Base-by-base conservation (phyloP, 2,329 filamentous ascomycete species). In the Pseudogymnoascus sp. region DNA sequence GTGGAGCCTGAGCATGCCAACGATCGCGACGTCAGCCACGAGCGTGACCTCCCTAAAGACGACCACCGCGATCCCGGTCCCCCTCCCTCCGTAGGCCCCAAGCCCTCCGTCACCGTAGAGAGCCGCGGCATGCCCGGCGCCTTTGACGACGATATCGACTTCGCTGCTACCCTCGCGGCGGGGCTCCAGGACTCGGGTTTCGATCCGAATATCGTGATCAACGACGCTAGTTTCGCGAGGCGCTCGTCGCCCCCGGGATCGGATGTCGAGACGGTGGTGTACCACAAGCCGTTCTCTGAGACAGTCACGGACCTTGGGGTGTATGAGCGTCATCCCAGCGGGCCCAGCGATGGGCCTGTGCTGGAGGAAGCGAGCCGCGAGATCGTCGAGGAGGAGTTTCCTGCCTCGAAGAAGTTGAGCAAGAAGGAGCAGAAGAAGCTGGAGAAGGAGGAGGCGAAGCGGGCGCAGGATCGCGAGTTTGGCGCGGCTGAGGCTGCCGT, bases 161-260 rank as follows among this genome's bases (percentile, higher is more conserved):
- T 91, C 68, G 84, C 86, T 7, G 88, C 88, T 28, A 85, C 83
- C 2, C 75, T 91, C 57, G 87, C 87, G 64, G 89, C 87, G 59
- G 87, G 86, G 1, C 78, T 90, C 60, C 77, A 87, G 70, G 82
- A 85, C n/a, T 83, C 85, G 53, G 88, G 88, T 0, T 91, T 91
- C 67, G 82, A 90, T 69, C 84, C 87, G 4, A 82, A 88, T 42
- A 84, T 91, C 64, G 85, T 91, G 53, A 87, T 88, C 36, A 79
- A 89, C 53, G 81, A 91, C 68, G 83, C 84, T 0, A 77, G 74
- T 1, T 91, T 86, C 69, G 83, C 83, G 67, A 81, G 79, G 61
- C 84, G 87, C 28, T 82, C 84, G 62, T 88, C 86, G 1, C 85
- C 87, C 7, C 85, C 86, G 3, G 82, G 82, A 4, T 82, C 84